Evolutionary conservation across 2,329 filamentous ascomycete genomes (phyloP), one percentile per base, ranked within the genome.

Genomic region (Cladorrhinum sp.): DNA sequence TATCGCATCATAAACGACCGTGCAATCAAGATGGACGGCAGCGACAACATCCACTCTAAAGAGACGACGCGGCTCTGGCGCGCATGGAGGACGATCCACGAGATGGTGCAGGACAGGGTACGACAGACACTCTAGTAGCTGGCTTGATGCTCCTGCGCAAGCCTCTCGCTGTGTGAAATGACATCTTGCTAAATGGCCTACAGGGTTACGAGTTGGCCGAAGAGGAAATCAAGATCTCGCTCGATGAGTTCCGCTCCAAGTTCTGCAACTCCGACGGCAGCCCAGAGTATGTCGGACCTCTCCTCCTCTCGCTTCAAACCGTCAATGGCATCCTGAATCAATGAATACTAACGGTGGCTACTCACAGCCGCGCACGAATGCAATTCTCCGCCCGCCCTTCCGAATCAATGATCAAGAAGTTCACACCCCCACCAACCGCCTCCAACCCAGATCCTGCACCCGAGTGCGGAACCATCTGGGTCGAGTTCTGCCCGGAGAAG

Each of bases 151-250:
- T 20, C 16, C 4, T 36, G 4, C 50, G 16, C 36, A n/a, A 36
- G 10, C 23, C 7, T 2, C 16, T 45, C 20, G 41, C 41, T 41
- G n/a, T n/a, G n/a, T n/a, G 24, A 50, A 45, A 16, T 24, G 10
- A 3, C 20, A 6, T n/a, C 18, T 48, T 24, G 7, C n/a, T 18
- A 16, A 27, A n/a, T n/a, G n/a, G n/a, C 38, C 36, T 57, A 55
- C 74, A 97, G 93, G 95, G 96, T 70, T 99, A 99, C 78, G 90
- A 96, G 72, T 83, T 99, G 48, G 84, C 90, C 38, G 91, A 97
- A 66, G 89, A 92, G 55, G 95, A 99, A 80, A 85, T 96, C 74
- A 88, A 88, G 73, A 90, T 98, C 68, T 84, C 89, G 12, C 87
- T 97, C 27, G 86, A 91, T n/a, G 84, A 89, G 22, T 99, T 98